Evolutionary conservation across 2,329 filamentous ascomycete species (phyloP).

Genomic region (Macroventuria anomochaeta): DNA sequence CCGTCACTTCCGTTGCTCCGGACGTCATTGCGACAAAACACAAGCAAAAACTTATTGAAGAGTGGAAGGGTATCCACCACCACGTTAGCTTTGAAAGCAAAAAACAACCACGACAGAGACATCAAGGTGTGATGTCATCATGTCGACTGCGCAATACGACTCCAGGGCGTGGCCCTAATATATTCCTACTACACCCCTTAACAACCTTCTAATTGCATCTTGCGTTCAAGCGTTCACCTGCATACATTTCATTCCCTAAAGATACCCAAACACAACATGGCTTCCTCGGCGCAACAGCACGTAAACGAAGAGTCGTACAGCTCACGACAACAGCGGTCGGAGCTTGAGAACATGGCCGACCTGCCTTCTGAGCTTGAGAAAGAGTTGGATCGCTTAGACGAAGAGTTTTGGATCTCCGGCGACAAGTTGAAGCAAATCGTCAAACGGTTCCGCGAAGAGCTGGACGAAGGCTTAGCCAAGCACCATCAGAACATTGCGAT

Average conservation of each 20-base stretch:
- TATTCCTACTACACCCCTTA: neutral
- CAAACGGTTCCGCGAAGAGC: conserved; percentile 30
- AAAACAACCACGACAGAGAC: neutral
- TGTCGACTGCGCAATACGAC: conserved; percentile 9
- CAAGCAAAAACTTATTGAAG: conserved; percentile 13
- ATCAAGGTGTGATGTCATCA: conserved; percentile 25
- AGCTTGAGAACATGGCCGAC: conserved; percentile 26
- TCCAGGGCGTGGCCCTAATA: neutral
- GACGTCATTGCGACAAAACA: conserved; percentile 15
- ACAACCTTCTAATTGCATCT: neutral
- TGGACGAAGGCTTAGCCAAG: conserved; percentile 31
- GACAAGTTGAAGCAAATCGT: conserved; percentile 34
- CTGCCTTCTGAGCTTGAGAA: conserved; percentile 27
- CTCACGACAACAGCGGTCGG: conserved; percentile 31
- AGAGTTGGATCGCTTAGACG: conserved; percentile 28
- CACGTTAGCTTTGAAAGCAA: conserved; percentile 1
- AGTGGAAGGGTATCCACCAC: conserved; percentile 10
- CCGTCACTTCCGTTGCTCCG: conserved; percentile 5
- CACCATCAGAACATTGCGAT: conserved; percentile 65
- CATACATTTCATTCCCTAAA: neutral
- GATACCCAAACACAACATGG: conserved; percentile 13
- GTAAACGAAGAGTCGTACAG: conserved; percentile 15
- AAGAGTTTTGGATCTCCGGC: conserved; percentile 33
- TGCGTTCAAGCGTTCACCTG: neutral
- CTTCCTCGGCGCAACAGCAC: conserved; percentile 16